Conservation (phyloP, 306 rosid genomes). For the Mucuna pruriens region DNA sequence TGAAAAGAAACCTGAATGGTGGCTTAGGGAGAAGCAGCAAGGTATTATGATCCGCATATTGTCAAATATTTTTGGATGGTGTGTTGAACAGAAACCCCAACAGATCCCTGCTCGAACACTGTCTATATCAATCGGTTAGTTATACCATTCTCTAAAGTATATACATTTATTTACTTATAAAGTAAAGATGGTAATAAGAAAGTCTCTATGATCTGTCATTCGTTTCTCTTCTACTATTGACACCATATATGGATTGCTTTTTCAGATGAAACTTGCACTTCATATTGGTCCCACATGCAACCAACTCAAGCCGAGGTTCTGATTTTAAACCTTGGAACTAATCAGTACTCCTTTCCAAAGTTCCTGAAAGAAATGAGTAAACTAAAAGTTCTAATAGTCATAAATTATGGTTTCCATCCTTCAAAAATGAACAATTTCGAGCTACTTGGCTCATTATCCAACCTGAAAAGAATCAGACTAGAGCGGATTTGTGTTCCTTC, state of each 20-base stretch:
- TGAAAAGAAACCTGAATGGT: constrained; percentile 41
- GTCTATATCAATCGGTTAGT: constrained; percentile 67
- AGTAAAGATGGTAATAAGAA: not conserved
- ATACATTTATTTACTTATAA: not conserved
- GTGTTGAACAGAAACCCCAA: constrained; percentile 25
- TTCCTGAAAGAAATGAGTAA: constrained; percentile 45
- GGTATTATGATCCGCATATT: constrained; percentile 13
- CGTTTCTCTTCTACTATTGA: not conserved
- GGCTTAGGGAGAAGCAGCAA: constrained; percentile 27
- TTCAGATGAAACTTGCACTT: constrained; percentile 54
- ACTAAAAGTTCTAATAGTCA: constrained; percentile 54
- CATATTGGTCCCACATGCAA: constrained; percentile 35
- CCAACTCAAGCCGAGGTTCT: constrained; percentile 51
- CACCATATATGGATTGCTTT: not conserved
- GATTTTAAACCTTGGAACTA: constrained; percentile 48
- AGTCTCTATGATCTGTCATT: not conserved
- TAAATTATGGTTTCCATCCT: constrained; percentile 42
- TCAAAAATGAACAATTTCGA: constrained; percentile 42
- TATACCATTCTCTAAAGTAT: not conserved
- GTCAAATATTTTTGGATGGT: constrained; percentile 47
- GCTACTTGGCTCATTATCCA: constrained; percentile 32
- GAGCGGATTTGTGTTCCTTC: constrained; percentile 53
- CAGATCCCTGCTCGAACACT: constrained; percentile 38
- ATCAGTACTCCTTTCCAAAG: constrained; percentile 42
- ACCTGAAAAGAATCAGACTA: constrained; percentile 53